Evolutionary conservation across 1,284 basidiomycete genomes (phyloP).

Genomic region (Pascua sp.): DNA sequence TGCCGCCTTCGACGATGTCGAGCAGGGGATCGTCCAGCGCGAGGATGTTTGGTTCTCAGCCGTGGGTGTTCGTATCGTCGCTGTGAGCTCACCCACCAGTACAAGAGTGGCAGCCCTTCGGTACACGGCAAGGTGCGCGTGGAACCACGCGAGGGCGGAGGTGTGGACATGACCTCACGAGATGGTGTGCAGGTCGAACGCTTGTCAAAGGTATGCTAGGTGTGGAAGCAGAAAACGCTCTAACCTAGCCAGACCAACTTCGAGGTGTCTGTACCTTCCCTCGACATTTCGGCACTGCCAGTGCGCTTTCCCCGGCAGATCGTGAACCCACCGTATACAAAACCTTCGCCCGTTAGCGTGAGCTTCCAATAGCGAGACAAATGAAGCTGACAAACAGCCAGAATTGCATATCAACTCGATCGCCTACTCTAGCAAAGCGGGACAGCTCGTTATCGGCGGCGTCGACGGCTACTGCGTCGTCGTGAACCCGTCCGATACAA

Average conservation of each 20-base stretch:
- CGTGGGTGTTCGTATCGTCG: constrained; percentile 23
- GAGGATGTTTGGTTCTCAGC: constrained; percentile 49
- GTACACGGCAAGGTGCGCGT: constrained; percentile 45
- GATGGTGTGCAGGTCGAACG: constrained; percentile 33
- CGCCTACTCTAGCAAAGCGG: constrained; percentile 34
- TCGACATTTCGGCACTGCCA: constrained; percentile 20
- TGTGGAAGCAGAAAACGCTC: neutral
- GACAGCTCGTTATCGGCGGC: constrained; percentile 44
- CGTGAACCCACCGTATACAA: constrained; percentile 36
- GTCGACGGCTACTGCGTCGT: constrained; percentile 48
- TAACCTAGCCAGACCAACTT: constrained; percentile 32
- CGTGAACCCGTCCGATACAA: constrained; percentile 21
- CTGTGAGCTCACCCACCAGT: constrained; percentile 22
- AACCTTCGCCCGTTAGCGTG: constrained; percentile 16
- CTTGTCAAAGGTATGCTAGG: constrained; percentile 26
- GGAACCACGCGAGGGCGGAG: constrained; percentile 26
- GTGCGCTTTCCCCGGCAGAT: constrained; percentile 44
- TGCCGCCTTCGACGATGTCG: constrained; percentile 48
- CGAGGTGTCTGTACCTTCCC: constrained; percentile 27
- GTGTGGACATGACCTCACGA: constrained; percentile 19
- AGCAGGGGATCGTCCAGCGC: constrained; percentile 34
- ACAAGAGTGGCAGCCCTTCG: constrained; percentile 30
- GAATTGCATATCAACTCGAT: constrained; percentile 44
- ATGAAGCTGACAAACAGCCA: constrained; percentile 8
- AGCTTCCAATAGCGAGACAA: too few species aligned